phyloP scores from a whole-genome alignment of 2,329 filamentous ascomycete genomes.

The Triangularia setosa region DNA sequence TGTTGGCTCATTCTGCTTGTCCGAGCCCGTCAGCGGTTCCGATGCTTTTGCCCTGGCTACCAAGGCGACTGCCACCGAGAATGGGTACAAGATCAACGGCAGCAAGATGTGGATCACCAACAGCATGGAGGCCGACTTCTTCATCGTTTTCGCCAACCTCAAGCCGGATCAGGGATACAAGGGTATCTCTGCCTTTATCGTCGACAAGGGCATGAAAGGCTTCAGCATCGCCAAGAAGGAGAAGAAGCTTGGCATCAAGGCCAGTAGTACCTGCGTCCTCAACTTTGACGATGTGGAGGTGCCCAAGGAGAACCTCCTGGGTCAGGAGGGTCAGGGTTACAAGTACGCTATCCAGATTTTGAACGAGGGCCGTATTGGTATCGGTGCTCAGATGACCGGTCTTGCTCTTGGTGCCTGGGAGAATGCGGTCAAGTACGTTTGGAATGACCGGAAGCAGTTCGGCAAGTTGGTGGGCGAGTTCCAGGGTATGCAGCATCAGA shows the following conservation, averaged over 20 bases:
- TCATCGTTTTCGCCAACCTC: conserved; percentile 97
- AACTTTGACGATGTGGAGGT: conserved; percentile 96
- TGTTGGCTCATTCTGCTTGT: conserved; percentile 88
- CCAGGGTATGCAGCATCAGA: conserved; percentile 99
- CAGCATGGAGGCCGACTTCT: conserved; percentile 86
- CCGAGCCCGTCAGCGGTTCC: conserved; percentile 86
- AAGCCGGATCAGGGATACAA: conserved; percentile 91
- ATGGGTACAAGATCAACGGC: conserved; percentile 83
- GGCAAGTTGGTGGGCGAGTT: conserved; percentile 91
- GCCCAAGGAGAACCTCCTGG: conserved; percentile 82
- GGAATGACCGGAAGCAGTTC: conserved; percentile 98
- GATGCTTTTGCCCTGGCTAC: conserved; percentile 95
- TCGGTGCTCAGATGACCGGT: conserved; percentile 98
- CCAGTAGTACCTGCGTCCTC: conserved; percentile 93
- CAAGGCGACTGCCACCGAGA: conserved; percentile 76
- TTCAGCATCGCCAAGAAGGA: conserved; percentile 99
- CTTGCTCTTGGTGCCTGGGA: conserved; percentile 92
- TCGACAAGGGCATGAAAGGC: conserved; percentile 83
- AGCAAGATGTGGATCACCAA: conserved; percentile 99
- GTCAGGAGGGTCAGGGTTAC: conserved; percentile 87
- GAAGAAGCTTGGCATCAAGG: conserved; percentile 97
- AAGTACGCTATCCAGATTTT: conserved; percentile 93
- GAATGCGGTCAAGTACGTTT: conserved; percentile 88
- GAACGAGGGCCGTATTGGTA: conserved; percentile 96
- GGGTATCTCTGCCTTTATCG: conserved; percentile 92